Percentiles rank a stretch among this genome's conserved stretches.
phyloP scores from a whole-genome alignment of 305 asterid genomes.

The Caryopteris hybrid region DNA sequence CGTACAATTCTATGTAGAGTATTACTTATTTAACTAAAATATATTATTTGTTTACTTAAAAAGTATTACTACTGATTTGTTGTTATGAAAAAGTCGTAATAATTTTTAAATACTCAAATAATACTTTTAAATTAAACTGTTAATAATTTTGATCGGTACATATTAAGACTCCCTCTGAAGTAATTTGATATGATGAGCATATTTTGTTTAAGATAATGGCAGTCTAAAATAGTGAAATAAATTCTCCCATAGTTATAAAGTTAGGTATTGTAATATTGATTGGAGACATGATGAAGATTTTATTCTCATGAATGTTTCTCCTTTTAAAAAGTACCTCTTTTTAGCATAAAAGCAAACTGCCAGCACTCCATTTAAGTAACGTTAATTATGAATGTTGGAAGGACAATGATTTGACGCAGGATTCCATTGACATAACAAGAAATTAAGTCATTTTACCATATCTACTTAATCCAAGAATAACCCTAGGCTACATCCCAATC shows the following conservation, averaged over 20 bases:
- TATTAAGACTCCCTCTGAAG: too few species aligned
- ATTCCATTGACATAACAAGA: background rate
- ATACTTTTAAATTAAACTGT: too few species aligned
- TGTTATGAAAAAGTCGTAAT: too few species aligned
- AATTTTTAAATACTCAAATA: too few species aligned
- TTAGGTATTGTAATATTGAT: conserved; percentile 8
- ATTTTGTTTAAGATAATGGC: background rate
- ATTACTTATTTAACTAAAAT: too few species aligned
- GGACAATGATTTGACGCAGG: conserved; percentile 1
- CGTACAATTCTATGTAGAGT: too few species aligned
- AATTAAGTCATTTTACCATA: background rate
- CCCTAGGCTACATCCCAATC: too few species aligned
- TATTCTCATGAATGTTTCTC: conserved; percentile 26
- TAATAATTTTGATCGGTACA: too few species aligned
- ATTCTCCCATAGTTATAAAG: conserved; percentile 16
- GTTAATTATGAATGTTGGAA: conserved; percentile 6
- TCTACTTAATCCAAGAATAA: too few species aligned
- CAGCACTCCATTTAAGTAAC: background rate
- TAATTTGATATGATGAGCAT: background rate
- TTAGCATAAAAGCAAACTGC: background rate
- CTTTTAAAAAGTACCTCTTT: conserved; percentile 19
- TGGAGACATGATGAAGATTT: conserved; percentile 19
- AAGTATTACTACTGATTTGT: too few species aligned
- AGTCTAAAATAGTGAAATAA: conserved; percentile 1
- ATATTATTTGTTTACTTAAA: too few species aligned